Percentiles rank a stretch among this genome's conserved stretches.
Evolutionary conservation across 2,329 filamentous ascomycete genomes (phyloP).

Genomic region (Botryotinia convoluta): DNA sequence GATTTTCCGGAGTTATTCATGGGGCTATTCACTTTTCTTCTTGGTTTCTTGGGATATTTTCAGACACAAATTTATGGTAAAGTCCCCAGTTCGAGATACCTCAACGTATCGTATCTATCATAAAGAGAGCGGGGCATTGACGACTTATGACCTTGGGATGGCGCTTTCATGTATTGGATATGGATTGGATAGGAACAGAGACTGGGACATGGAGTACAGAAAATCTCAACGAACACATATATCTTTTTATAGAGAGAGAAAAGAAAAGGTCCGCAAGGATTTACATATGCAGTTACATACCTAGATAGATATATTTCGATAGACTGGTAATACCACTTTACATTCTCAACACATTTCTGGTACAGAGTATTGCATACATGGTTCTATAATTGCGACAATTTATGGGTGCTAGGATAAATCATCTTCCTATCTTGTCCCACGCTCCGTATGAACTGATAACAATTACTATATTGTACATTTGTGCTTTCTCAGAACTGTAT

Average conservation of each 20-base stretch:
- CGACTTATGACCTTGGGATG: constrained; percentile 8
- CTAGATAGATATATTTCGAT: constrained; percentile 10
- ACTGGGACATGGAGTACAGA: not conserved
- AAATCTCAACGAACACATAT: constrained; percentile 21
- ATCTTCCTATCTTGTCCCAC: too few relatives aligned
- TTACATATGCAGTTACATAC: not conserved
- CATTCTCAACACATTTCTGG: not conserved
- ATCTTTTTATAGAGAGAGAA: constrained; percentile 13
- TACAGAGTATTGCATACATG: not conserved
- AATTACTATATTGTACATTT: not conserved
- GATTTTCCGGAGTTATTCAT: not conserved
- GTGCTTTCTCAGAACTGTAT: not conserved
- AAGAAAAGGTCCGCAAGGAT: constrained; percentile 19
- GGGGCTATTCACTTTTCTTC: not conserved
- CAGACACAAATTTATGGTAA: not conserved
- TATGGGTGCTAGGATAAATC: not conserved
- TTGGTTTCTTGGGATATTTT: not conserved
- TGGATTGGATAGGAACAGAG: constrained; percentile 5
- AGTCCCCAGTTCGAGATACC: not conserved
- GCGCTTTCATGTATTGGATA: constrained; percentile 8
- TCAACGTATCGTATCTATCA: constrained; percentile 11
- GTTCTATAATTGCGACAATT: not conserved
- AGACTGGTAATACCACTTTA: constrained; percentile 8
- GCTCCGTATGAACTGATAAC: not conserved
- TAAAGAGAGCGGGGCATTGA: constrained; percentile 3